Percentiles rank a stretch among this genome's conserved stretches.
These are phyloP conservation scores for Mycena latifolia DNA, from an alignment of 768 basidiomycete genomes.

Conservation along the genomic window DNA sequence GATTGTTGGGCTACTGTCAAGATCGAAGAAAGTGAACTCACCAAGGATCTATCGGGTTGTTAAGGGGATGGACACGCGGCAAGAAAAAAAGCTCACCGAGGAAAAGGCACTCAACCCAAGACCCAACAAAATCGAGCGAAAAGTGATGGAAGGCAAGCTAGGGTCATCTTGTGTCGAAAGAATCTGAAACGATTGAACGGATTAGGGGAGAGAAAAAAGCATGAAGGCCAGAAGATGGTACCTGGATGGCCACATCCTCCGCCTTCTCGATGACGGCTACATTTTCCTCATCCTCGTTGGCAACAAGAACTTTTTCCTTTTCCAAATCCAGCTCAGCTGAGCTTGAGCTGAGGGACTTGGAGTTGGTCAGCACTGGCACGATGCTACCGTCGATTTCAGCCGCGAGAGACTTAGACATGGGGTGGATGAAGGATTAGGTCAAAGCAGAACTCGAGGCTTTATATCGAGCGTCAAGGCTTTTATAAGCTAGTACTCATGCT, in stretches of 20 bases:
- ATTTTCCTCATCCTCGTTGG: slow-evolving; percentile 30
- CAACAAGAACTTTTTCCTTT: slow-evolving; percentile 20
- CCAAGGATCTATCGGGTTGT: slow-evolving; percentile 43
- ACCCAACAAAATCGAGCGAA: slow-evolving; percentile 62
- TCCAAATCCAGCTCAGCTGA: slow-evolving; percentile 22
- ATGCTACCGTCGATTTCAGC: slow-evolving; percentile 5
- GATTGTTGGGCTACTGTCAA: not conserved
- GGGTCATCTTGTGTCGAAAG: slow-evolving; percentile 60
- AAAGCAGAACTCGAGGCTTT: too few relatives aligned
- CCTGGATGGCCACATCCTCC: slow-evolving; percentile 59
- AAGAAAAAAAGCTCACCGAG: slow-evolving; percentile 46
- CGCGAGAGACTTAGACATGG: slow-evolving; percentile 19
- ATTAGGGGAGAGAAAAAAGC: too few relatives aligned
- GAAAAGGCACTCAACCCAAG: slow-evolving; percentile 62
- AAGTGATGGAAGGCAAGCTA: slow-evolving; percentile 58
- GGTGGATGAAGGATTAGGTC: too few relatives aligned
- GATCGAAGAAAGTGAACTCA: slow-evolving; percentile 9
- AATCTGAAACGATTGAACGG: not conserved
- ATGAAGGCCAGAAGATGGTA: slow-evolving; percentile 21
- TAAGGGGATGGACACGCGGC: slow-evolving; percentile 33
- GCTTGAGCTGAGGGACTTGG: slow-evolving; percentile 1
- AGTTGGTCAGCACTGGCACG: slow-evolving; percentile 20
- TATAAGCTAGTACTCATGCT: too few relatives aligned
- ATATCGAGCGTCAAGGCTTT: too few relatives aligned
- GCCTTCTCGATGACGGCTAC: slow-evolving; percentile 50